Evolutionary conservation across 805 yeast genomes (phyloP).

Genomic region (Monosporozyma aquatica): DNA sequence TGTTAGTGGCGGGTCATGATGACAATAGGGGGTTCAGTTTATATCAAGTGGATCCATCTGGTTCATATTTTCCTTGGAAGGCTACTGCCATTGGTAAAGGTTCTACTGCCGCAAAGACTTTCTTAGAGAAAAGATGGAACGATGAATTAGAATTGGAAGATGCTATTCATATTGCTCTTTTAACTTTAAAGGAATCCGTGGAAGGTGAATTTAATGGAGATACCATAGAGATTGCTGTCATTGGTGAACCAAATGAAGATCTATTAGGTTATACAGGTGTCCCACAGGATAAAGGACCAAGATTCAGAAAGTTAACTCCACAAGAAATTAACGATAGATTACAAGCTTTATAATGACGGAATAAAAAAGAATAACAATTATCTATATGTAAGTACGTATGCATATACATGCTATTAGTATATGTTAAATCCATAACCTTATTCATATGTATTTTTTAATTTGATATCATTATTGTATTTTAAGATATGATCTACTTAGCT

Average conservation of each 20-base stretch:
- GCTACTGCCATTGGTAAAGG: constrained; percentile 99
- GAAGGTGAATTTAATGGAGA: constrained; percentile 98
- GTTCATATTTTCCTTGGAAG: constrained; percentile 98
- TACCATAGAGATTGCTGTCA: constrained; percentile 83
- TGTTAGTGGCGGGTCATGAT: constrained; percentile 90
- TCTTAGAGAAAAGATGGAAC: constrained; percentile 96
- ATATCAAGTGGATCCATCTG: constrained; percentile 97
- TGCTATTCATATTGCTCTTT: constrained; percentile 90
- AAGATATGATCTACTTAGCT: no score
- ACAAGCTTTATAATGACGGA: constrained; percentile 61
- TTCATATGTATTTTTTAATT: no score
- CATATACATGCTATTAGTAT: no score
- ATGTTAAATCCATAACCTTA: no score
- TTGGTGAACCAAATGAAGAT: constrained; percentile 75
- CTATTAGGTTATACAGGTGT: constrained; percentile 83
- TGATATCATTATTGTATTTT: no score
- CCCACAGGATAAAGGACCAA: constrained; percentile 68
- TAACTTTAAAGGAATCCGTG: constrained; percentile 90
- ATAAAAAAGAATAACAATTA: not conserved
- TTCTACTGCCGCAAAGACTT: constrained; percentile 91
- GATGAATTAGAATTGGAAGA: constrained; percentile 95
- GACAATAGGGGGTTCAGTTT: constrained; percentile 64
- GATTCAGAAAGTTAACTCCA: constrained; percentile 73
- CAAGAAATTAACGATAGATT: constrained; percentile 95
- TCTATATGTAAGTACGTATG: no score